These are phyloP conservation scores for Exophiala xenobiotica DNA, from an alignment of 2,329 filamentous ascomycete genomes.

Conservation along the genomic window DNA sequence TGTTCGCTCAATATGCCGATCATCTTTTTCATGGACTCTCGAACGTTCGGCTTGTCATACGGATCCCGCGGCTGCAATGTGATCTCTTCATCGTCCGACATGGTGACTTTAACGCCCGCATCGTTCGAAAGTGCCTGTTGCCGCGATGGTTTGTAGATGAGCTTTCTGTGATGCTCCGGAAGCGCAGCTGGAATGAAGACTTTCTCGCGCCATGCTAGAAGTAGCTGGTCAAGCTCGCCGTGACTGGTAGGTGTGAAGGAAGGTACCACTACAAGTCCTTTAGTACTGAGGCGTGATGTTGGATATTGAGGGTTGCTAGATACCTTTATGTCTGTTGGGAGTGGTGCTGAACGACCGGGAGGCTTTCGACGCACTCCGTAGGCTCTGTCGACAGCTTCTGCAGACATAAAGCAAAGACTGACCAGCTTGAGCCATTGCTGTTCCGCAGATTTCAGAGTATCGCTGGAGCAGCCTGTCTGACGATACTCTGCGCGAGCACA, in stretches of 20 bases:
- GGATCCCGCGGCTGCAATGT: constrained; percentile 39
- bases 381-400: constrained; percentile 32
- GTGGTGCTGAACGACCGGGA: constrained; percentile 27
- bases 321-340: constrained; percentile 22
- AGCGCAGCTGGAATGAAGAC: constrained; percentile 46
- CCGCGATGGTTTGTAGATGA: constrained; percentile 42
- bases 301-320: not conserved
- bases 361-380: constrained; percentile 30
- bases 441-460: not conserved
- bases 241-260: constrained; percentile 42
- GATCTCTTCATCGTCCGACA: constrained; percentile 41
- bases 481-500: too few relatives aligned
- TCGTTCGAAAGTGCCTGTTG: constrained; percentile 39
- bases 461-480: too few relatives aligned
- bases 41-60: constrained; percentile 36
- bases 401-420: constrained; percentile 41
- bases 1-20: constrained; percentile 39
- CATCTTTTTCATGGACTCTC: constrained; percentile 33
- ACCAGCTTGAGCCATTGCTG: constrained; percentile 39
- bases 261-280: constrained; percentile 36
- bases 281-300: not conserved
- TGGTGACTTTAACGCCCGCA: constrained; percentile 41
- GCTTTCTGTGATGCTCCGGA: constrained; percentile 37
- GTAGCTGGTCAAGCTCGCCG: constrained; percentile 41
- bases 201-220: constrained; percentile 43